phyloP scores from a whole-genome alignment of 495 filamentous ascomycete genomes.

The Parathielavia appendiculata region DNA sequence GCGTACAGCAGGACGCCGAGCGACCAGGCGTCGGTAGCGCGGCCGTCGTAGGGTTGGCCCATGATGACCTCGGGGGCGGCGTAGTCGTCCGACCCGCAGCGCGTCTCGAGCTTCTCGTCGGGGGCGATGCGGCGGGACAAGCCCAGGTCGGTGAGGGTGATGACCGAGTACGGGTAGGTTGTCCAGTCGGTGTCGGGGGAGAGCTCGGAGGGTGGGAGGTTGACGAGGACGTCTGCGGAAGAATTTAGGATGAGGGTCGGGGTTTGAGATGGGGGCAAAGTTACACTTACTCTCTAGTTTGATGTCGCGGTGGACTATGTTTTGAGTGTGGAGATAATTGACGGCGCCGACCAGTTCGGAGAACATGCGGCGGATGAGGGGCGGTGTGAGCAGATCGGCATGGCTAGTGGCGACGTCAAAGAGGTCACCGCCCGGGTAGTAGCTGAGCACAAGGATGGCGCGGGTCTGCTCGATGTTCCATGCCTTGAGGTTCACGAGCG shows the following conservation, averaged over 20 bases:
- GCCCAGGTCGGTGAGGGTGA: slow-evolving; percentile 87
- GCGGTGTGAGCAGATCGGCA: slow-evolving; percentile 57
- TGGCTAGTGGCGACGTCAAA: slow-evolving; percentile 82
- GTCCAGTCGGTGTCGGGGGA: slow-evolving; percentile 53
- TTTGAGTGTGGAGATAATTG: slow-evolving; percentile 73
- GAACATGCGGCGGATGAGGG: slow-evolving; percentile 78
- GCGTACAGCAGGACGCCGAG: slow-evolving; percentile 91
- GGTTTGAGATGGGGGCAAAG: slow-evolving; percentile 12
- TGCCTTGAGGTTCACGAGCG: slow-evolving; percentile 80
- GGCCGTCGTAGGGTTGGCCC: slow-evolving; percentile 91
- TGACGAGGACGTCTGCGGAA: slow-evolving; percentile 77
- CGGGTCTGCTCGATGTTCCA: slow-evolving; percentile 76
- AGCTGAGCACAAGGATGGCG: slow-evolving; percentile 79
- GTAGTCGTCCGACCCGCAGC: slow-evolving; percentile 95
- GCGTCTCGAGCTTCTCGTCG: slow-evolving; percentile 75
- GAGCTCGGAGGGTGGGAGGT: slow-evolving; percentile 56
- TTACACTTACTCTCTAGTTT: slow-evolving; percentile 84
- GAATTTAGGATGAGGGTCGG: not conserved
- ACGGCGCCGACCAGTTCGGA: slow-evolving; percentile 82
- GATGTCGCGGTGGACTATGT: slow-evolving; percentile 93
- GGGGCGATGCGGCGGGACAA: slow-evolving; percentile 77
- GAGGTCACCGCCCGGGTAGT: slow-evolving; percentile 89
- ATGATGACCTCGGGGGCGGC: slow-evolving; percentile 94
- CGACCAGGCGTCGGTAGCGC: slow-evolving; percentile 89
- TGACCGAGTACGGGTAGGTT: slow-evolving; percentile 69